Base-by-base conservation (phyloP, 1,139 yeast genomes). In the Yamadazyma trypodendri region DNA sequence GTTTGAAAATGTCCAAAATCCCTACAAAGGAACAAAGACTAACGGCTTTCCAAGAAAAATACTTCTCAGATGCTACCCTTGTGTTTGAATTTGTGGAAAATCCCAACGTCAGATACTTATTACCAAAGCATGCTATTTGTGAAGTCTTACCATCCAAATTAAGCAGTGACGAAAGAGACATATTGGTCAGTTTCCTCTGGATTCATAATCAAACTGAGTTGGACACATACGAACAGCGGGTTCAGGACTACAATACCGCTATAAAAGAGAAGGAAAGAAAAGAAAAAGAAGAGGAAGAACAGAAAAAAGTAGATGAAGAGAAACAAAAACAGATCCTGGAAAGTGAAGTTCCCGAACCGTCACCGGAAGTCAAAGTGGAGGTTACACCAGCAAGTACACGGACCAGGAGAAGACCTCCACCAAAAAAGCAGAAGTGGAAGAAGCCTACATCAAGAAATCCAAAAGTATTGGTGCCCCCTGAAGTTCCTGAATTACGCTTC, bases 1-100 rank as follows among this genome's bases (percentile, higher is more conserved):
- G 48, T 24, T 53, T 54, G 9, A 60, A 58, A 31, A 46, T 55
- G 8, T 28, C 12, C 12, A 37, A 37, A 13, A 29, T 16, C 6
- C 34, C 28, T 18, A 55, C 55, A 25, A 60, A 62, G 46, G 77
- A 74, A 41, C 78, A 71, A 35, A 79, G 77, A 49, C 60, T 84
- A 37, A 84, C 92, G 0, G 83, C 89, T 0, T 84, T 84, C 49
- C 95, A 84, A 52, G 90, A 82, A 48, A 72, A 78, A 52, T 84
- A 84, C 52, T 63, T 77, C 28, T 61, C 74, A 29, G 77, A 79
- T 51, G 89, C 95, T 0, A 84, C 87, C 35, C 59, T 92, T 33
- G 80, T 89, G 11, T 82, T 92, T 60, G 98, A 92, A 58, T 90
- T 81, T 61, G 75, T 75, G 28, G 97, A 92, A 50, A 83, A 82